Percentiles rank a stretch among this genome's conserved stretches.
Conservation (phyloP, 768 basidiomycete genomes). For the Russula lepida region DNA sequence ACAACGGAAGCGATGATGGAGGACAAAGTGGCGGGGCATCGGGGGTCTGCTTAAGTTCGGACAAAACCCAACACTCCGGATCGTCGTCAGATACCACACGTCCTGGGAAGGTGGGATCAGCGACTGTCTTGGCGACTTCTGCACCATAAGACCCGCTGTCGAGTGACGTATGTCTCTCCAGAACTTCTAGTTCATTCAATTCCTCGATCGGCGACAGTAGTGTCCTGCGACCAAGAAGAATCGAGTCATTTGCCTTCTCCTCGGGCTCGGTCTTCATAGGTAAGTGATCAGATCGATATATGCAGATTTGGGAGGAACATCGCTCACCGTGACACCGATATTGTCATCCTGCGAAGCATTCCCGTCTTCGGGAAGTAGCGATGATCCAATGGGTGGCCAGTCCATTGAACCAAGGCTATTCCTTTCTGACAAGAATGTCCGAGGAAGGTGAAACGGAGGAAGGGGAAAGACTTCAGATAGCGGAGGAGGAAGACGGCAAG, state of each 20-base stretch:
- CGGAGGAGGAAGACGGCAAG: too few relatives aligned
- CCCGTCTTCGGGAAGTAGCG: not conserved
- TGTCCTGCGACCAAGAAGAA: too few relatives aligned
- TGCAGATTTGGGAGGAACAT: too few relatives aligned
- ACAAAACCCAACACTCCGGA: not conserved
- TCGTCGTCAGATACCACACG: not conserved
- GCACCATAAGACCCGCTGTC: too few relatives aligned
- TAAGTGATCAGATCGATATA: too few relatives aligned
- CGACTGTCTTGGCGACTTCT: not conserved
- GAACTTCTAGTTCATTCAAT: not conserved
- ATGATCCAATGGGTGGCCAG: slow-evolving; percentile 13
- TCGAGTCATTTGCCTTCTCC: too few relatives aligned
- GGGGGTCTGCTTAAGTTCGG: too few relatives aligned
- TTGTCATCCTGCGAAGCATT: not conserved
- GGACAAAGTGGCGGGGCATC: too few relatives aligned
- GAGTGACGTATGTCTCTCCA: not conserved
- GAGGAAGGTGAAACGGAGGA: not conserved
- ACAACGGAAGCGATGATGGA: too few relatives aligned
- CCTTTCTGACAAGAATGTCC: not conserved
- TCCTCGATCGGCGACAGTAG: too few relatives aligned
- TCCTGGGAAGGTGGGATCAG: not conserved
- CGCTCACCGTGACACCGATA: too few relatives aligned
- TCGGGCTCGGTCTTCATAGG: too few relatives aligned
- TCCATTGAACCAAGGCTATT: not conserved
- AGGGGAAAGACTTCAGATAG: not conserved